Conservation (phyloP, 257 asterid genomes). For the Scutellaria barbata region DNA sequence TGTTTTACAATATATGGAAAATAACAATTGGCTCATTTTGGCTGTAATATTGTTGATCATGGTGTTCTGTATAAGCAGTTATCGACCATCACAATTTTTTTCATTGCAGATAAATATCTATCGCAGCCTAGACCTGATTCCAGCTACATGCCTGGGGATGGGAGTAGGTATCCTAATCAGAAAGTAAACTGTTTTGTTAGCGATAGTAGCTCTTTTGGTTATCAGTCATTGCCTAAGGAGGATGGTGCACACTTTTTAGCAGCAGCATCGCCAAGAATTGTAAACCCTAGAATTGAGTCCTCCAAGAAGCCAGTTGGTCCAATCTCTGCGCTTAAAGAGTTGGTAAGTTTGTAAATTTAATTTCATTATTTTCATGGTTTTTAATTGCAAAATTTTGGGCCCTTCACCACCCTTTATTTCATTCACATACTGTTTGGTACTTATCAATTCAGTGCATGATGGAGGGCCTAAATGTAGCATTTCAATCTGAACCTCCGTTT, state of each 20-base stretch:
- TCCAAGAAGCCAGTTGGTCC: constrained; percentile 70
- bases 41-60: neutral
- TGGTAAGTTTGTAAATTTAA: constrained; percentile 52
- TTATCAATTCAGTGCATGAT: constrained; percentile 59
- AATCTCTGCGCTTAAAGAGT: constrained; percentile 72
- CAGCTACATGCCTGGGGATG: constrained; percentile 56
- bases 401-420: constrained; percentile 29
- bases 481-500: constrained; percentile 82
- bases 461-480: constrained; percentile 78
- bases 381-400: constrained; percentile 25
- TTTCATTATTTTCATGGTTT: constrained; percentile 9
- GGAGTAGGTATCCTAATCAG: constrained; percentile 54
- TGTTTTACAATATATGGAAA: neutral
- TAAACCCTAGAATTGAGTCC: constrained; percentile 69
- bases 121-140: constrained; percentile 65
- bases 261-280: constrained; percentile 54
- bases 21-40: constrained; percentile 5
- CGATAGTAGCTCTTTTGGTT: constrained; percentile 57
- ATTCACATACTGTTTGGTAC: constrained; percentile 15
- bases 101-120: constrained; percentile 70
- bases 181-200: constrained; percentile 58
- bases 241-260: constrained; percentile 54
- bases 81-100: constrained; percentile 39
- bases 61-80: constrained; percentile 24
- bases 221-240: constrained; percentile 61